phyloP scores from a whole-genome alignment of 2,329 filamentous ascomycete genomes.

The Rhynchosporium secalis region DNA sequence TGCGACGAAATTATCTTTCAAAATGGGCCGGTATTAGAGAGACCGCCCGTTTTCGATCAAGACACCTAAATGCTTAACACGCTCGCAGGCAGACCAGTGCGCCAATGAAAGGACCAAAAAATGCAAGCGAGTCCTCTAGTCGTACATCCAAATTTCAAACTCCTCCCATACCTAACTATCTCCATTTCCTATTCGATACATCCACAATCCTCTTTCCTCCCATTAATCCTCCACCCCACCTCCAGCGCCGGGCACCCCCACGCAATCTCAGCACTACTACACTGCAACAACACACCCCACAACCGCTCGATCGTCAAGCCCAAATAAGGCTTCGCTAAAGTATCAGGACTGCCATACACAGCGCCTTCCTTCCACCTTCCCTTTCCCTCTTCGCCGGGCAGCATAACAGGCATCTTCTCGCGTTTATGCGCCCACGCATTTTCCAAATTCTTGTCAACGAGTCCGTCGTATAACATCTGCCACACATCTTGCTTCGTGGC shows the following conservation, averaged over 20 bases:
- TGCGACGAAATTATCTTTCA: no score
- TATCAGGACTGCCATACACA: slow-evolving; percentile 31
- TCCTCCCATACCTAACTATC: not conserved
- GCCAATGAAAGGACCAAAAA: not conserved
- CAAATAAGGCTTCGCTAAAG: slow-evolving; percentile 38
- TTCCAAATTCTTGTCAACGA: slow-evolving; percentile 27
- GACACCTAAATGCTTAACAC: not conserved
- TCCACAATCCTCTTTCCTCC: slow-evolving; percentile 33
- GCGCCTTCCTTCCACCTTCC: slow-evolving; percentile 27
- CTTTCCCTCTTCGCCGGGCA: slow-evolving; percentile 27
- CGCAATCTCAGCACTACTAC: slow-evolving; percentile 33
- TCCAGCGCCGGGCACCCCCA: slow-evolving; percentile 35
- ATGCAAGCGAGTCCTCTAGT: not conserved
- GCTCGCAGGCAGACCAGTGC: not conserved
- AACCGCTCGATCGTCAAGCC: slow-evolving; percentile 43
- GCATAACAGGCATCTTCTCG: slow-evolving; percentile 26
- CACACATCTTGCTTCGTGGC: slow-evolving; percentile 35
- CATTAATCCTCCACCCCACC: slow-evolving; percentile 29
- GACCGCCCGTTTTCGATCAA: no score
- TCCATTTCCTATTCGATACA: slow-evolving; percentile 23
- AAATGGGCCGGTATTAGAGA: no score
- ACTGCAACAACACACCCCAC: slow-evolving; percentile 43
- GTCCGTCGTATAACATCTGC: slow-evolving; percentile 34
- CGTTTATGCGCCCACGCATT: slow-evolving; percentile 37
- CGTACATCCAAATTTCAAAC: not conserved